phyloP scores from a whole-genome alignment of 2,329 filamentous ascomycete species.

The Exophiala sideris region DNA sequence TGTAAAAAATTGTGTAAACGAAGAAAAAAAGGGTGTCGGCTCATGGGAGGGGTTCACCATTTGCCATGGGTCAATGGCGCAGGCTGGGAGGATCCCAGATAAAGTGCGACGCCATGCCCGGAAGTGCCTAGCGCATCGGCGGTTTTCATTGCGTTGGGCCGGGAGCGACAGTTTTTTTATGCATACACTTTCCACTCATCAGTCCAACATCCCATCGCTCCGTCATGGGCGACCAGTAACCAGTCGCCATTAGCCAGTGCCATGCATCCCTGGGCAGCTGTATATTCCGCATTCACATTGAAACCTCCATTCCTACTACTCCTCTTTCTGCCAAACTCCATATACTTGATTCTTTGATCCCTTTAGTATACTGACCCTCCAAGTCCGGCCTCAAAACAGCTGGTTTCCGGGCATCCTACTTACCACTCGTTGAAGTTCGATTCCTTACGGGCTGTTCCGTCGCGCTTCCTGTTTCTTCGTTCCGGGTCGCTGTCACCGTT shows the following conservation, averaged over 20 bases:
- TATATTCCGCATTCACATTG: too few species aligned
- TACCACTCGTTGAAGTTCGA: not conserved
- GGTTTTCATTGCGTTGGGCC: conserved; percentile 7
- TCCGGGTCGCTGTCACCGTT: not conserved
- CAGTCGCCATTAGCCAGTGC: too few species aligned
- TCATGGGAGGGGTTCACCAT: not conserved
- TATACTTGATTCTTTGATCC: too few species aligned
- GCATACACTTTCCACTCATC: not conserved
- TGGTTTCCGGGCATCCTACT: not conserved
- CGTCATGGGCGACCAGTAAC: too few species aligned
- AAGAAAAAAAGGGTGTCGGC: not conserved
- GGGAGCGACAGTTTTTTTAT: conserved; percentile 1
- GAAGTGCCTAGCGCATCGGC: conserved; percentile 3
- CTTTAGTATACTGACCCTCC: too few species aligned
- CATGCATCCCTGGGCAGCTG: too few species aligned
- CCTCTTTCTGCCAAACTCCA: too few species aligned
- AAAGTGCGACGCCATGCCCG: not conserved
- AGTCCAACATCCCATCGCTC: too few species aligned
- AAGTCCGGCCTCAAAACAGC: too few species aligned
- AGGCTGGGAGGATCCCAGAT: not conserved
- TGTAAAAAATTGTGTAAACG: not conserved
- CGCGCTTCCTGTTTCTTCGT: not conserved
- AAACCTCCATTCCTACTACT: too few species aligned
- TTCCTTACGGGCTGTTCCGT: not conserved
- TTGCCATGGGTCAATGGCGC: not conserved